phyloP scores from a whole-genome alignment of 148 eudicot genomes.

The Chenopodium quinoa region DNA sequence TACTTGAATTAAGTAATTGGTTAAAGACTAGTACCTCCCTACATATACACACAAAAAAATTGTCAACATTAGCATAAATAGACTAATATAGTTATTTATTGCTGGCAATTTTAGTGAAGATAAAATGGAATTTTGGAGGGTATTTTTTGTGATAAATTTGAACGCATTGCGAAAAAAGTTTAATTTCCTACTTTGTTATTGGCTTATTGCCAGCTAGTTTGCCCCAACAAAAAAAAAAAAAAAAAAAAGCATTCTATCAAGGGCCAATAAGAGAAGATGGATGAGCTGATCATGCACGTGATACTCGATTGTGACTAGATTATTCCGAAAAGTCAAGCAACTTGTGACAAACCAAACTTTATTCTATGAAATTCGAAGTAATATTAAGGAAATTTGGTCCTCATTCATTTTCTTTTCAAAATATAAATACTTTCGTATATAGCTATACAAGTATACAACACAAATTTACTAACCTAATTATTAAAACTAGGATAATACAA shows the following conservation, averaged over 20 bases:
- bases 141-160: background rate
- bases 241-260: background rate
- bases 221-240: no score
- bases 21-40: no score
- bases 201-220: slow-evolving; percentile 8
- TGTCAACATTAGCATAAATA: no score
- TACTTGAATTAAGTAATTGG: no score
- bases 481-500: no score
- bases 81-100: background rate
- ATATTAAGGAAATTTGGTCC: no score
- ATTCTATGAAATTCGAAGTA: background rate
- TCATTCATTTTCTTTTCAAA: no score
- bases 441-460: no score
- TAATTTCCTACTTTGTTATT: background rate
- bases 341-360: background rate
- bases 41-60: no score
- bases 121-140: background rate
- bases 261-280: background rate
- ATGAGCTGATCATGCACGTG: slow-evolving; percentile 12
- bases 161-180: background rate
- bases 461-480: no score
- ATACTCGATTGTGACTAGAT: slow-evolving; percentile 13
- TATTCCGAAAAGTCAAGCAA: background rate
- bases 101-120: background rate
- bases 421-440: no score